Conservation (phyloP, 257 asterid species). For the Asclepias syriaca region DNA sequence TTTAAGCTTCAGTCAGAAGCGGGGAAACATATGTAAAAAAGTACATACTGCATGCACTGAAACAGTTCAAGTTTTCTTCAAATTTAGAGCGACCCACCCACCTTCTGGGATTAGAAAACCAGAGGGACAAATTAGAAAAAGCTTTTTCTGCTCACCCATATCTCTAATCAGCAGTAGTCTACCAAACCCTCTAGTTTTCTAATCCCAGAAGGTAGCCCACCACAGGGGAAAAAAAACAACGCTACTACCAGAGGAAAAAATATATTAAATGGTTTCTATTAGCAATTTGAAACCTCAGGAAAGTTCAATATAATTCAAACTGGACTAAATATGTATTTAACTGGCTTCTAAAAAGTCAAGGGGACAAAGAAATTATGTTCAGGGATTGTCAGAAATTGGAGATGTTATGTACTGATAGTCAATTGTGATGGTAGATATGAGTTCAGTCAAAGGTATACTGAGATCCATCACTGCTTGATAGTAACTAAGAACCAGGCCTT, state of each 20-base stretch:
- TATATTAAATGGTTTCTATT: background rate
- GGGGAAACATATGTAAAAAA: constrained; percentile 4
- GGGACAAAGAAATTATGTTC: background rate
- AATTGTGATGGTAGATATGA: background rate
- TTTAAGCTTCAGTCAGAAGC: constrained; percentile 20
- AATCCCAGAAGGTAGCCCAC: too few relatives aligned
- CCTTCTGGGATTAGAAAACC: background rate
- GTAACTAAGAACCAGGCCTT: background rate
- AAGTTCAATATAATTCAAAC: background rate
- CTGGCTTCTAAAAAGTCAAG: background rate
- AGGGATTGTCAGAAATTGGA: background rate
- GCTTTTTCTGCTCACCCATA: background rate
- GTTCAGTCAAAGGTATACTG: background rate
- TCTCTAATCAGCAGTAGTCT: too few relatives aligned
- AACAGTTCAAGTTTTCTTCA: background rate
- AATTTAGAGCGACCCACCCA: too few relatives aligned
- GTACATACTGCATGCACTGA: background rate
- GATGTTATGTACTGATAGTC: background rate
- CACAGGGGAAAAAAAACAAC: background rate
- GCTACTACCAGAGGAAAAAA: background rate
- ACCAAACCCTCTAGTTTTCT: background rate
- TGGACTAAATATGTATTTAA: background rate
- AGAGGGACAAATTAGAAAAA: background rate
- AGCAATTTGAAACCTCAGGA: background rate
- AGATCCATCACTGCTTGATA: background rate